Percentiles rank a stretch among this genome's conserved stretches.
Conservation (phyloP, 75 land plant genomes). For the Larix kaempferi region DNA sequence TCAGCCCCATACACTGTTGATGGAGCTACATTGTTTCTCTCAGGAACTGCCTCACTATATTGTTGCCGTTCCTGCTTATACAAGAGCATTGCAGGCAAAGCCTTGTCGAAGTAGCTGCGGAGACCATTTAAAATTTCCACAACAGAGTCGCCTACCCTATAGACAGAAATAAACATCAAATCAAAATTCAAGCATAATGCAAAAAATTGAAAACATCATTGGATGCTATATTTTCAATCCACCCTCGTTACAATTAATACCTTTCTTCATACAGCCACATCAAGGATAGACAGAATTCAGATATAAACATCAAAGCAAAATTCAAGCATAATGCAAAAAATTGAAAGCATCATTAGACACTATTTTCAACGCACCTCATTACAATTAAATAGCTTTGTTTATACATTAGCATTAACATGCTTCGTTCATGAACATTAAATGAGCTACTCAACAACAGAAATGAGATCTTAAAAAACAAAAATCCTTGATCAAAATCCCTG, state of each 20-base stretch:
- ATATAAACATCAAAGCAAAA: too few relatives aligned
- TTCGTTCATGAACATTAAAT: neutral
- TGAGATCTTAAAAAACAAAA: too few relatives aligned
- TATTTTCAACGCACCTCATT: neutral
- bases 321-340: neutral
- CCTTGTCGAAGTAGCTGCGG: constrained; percentile 87
- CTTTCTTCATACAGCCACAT: neutral
- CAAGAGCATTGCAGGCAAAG: constrained; percentile 82
- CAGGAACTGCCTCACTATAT: constrained; percentile 50
- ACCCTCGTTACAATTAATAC: neutral
- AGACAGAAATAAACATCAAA: constrained; percentile 5
- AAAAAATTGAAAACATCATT: neutral
- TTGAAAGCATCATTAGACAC: neutral
- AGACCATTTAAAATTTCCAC: constrained; percentile 82
- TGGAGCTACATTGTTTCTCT: constrained; percentile 51
- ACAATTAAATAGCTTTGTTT: neutral
- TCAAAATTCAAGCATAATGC: neutral
- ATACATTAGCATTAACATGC: neutral
- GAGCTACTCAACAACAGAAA: too few relatives aligned
- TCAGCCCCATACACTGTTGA: constrained; percentile 97
- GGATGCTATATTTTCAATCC: neutral
- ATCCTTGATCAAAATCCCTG: too few relatives aligned
- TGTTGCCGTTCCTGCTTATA: constrained; percentile 87
- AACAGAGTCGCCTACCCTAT: constrained; percentile 69
- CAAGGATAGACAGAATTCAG: neutral